Base-by-base conservation (phyloP, 805 yeast genomes). In the Metschnikowia peoriensis region DNA sequence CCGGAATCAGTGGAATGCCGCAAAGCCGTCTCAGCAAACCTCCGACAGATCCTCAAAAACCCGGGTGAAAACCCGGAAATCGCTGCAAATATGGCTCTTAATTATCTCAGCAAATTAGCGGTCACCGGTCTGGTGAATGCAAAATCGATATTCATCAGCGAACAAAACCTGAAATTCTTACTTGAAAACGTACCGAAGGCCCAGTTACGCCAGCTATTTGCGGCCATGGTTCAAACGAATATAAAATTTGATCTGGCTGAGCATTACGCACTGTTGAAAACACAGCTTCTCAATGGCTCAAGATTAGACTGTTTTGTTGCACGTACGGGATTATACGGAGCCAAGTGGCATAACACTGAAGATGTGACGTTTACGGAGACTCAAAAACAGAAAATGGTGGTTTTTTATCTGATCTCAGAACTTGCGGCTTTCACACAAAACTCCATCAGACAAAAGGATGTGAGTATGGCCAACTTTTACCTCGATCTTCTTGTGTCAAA, bases 311-410 rank as follows among this genome's bases (percentile, higher is more conserved):
- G 62, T 43, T 67, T 66, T 49, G 64, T 72, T 5, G 66, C 65
- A 8, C 57, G 76, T 44, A 72, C 78, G 2, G 79, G 79, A 1
- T 58, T 65, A 47, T 45, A 69, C 6, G 57, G 65, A 35, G 66
- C 76, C 6, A 67, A 66, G 47, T 72, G 76, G 76, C 76, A 73
- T 51, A 65, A 72, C 51, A 61, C 67, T 0, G 59, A 65, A 27
- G 56, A 53, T 40, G 52, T 57, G 7, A 47, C 55, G 1, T 62
- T 63, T 22, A 38, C 51, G 8, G 60, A 52, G 5, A 40, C 28
- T 6, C 68, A 66, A 27, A 59, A 57, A 28, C 46, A 54, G 39
- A 66, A 63, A 50, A 71, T 73, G 73, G 50, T 63, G n/a, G 44
- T 57, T n/a, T 73, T 67, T 51, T 69, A 65, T 51, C 55, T 67